Percentiles rank a stretch among this genome's conserved stretches.
These are phyloP conservation scores for Eragrostis tef DNA, from an alignment of 202 grass and related monocot genomes.

Conservation along the genomic window DNA sequence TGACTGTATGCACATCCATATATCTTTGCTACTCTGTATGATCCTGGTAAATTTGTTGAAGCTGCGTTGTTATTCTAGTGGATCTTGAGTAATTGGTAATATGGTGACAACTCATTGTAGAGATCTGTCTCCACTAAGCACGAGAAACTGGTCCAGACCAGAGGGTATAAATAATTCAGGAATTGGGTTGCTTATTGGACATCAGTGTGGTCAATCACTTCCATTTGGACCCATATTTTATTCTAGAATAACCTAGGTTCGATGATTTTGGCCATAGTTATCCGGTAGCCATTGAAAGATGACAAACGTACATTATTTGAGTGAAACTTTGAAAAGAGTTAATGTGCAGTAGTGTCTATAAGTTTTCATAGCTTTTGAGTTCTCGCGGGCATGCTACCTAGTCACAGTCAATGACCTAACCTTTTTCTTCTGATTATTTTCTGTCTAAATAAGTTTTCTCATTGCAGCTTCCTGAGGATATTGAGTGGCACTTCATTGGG, in stretches of 20 bases:
- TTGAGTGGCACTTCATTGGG: conserved; percentile 94
- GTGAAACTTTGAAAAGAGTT: neutral
- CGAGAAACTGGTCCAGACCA: neutral
- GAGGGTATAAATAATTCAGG: neutral
- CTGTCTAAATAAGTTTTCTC: conserved; percentile 31
- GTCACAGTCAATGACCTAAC: neutral
- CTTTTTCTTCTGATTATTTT: neutral
- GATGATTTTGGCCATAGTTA: neutral
- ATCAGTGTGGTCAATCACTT: neutral
- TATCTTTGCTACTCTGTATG: neutral
- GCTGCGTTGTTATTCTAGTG: neutral
- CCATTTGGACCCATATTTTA: neutral
- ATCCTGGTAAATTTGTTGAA: conserved; percentile 9
- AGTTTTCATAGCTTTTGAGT: neutral
- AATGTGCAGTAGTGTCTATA: neutral
- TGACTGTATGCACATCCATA: neutral
- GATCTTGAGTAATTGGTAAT: neutral
- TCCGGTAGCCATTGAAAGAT: neutral
- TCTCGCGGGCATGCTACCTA: neutral
- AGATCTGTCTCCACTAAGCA: neutral
- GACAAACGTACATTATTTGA: neutral
- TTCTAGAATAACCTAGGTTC: neutral
- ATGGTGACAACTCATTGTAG: neutral
- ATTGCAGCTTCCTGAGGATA: conserved; percentile 85
- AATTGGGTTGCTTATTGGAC: neutral